A percentile compares a stretch with the other conserved stretches of the same genome.
Evolutionary conservation across 1,284 basidiomycete species (phyloP).

Genomic region (Cutaneotrichosporon cutaneum): DNA sequence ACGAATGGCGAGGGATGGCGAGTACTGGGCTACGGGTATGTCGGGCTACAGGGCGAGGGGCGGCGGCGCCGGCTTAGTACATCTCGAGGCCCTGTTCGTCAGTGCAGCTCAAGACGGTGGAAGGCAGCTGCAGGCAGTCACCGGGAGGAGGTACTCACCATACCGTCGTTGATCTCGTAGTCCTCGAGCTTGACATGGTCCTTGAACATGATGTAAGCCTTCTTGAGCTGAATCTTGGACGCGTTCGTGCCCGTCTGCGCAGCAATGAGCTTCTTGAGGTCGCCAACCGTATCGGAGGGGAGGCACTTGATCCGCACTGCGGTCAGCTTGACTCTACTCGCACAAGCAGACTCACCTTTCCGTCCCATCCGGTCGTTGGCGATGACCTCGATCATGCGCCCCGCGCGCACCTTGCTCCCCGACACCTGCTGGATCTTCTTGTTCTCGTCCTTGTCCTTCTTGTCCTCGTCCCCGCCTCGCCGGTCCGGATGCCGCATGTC

Average conservation of each 20-base stretch:
- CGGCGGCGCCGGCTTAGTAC: conserved; percentile 59
- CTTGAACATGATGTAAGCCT: conserved; percentile 94
- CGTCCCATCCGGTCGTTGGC: conserved; percentile 95
- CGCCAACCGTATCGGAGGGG: conserved; percentile 92
- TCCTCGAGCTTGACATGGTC: conserved; percentile 91
- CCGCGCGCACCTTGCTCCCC: conserved; percentile 21
- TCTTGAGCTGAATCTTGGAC: conserved; percentile 89
- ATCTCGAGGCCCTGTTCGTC: conserved; percentile 71
- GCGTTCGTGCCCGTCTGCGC: conserved; percentile 89
- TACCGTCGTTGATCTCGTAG: conserved; percentile 92
- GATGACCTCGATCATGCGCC: conserved; percentile 70
- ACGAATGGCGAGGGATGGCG: background rate
- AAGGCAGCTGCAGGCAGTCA: background rate
- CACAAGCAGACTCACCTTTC: conserved; percentile 70
- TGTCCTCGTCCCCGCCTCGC: conserved; percentile 6
- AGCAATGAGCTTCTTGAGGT: conserved; percentile 93
- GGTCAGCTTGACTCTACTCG: conserved; percentile 5
- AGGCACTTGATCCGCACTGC: conserved; percentile 88
- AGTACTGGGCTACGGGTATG: too few species aligned
- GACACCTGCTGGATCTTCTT: conserved; percentile 9
- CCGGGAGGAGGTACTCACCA: conserved; percentile 58
- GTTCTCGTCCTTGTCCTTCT: conserved; percentile 10
- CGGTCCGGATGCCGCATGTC: conserved; percentile 13
- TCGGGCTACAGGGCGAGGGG: background rate
- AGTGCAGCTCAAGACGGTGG: conserved; percentile 12